These are phyloP conservation scores for Malassezia restricta DNA, from an alignment of 1,284 basidiomycete species.

Conservation along the genomic window DNA sequence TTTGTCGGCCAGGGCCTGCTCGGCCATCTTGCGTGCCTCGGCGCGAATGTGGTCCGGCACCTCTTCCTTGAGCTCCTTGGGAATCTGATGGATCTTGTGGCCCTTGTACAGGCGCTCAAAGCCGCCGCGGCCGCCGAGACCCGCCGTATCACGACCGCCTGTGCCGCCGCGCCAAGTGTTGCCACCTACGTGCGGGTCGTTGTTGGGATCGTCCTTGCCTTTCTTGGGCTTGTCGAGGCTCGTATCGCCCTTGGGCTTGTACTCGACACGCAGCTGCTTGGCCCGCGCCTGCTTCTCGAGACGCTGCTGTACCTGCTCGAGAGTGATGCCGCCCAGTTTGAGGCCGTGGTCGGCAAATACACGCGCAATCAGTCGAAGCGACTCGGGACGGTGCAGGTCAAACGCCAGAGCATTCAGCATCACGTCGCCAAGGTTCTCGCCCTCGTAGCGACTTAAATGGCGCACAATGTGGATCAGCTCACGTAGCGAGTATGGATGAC, in stretches of 20 bases:
- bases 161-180: slow-evolving; percentile 47
- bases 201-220: slow-evolving; percentile 42
- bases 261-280: slow-evolving; percentile 22
- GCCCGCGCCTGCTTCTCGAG: slow-evolving; percentile 16
- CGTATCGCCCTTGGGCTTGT: slow-evolving; percentile 25
- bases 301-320: slow-evolving; percentile 28
- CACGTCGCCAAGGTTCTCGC: slow-evolving; percentile 40
- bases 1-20: slow-evolving; percentile 43
- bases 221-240: slow-evolving; percentile 40
- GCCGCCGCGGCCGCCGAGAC: slow-evolving; percentile 44
- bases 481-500: slow-evolving; percentile 46
- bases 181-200: slow-evolving; percentile 44
- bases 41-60: slow-evolving; percentile 45
- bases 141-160: slow-evolving; percentile 45
- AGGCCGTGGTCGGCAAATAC: slow-evolving; percentile 36
- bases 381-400: slow-evolving; percentile 45
- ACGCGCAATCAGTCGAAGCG: slow-evolving; percentile 40
- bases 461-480: slow-evolving; percentile 47
- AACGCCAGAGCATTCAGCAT: slow-evolving; percentile 47
- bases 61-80: slow-evolving; percentile 40
- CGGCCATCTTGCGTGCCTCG: slow-evolving; percentile 46
- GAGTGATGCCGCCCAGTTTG: slow-evolving; percentile 27
- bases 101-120: slow-evolving; percentile 38
- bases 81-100: slow-evolving; percentile 44
- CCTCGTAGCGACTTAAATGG: slow-evolving; percentile 44